Base-by-base conservation (phyloP, 768 basidiomycete species). In the Lyophyllum semitale region DNA sequence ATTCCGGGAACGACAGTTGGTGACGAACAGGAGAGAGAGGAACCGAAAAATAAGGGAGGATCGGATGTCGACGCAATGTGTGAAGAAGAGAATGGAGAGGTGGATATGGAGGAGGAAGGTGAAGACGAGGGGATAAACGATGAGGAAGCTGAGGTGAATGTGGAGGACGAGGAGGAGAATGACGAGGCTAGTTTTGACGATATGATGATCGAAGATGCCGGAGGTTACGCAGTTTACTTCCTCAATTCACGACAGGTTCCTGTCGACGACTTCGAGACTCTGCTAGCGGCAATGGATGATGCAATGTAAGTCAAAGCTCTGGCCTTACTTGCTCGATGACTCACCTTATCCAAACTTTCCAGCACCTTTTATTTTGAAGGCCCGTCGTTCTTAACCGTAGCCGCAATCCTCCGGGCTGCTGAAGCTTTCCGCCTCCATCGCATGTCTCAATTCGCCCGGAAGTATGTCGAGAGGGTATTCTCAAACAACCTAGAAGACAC, bases 361-460 rank as follows among this genome's bases (percentile, higher is more conserved):
- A 60, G 60, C 40, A 71, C 69, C 40, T 62, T 47, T 42, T 62
- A 67, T 30, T 43, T 59, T 32, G 42, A 48, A 3, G 58, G 61
- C 0, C 69, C 69, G 0, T 18, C 22, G 12, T 70, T 77, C 58
- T 58, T 50, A 35, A 53, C 62, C 2, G 52, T 74, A 11, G 64
- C 65, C 8, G 55, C 71, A 3, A 54, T 77, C n/a, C 64, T 73
- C 11, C 69, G 74, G 23, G 72, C 71, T 0, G 63, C 76, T 1
- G 61, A 65, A 12, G 58, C 61, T 0, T 70, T 75, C 46, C 32
- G 56, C 7, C 75, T 73, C 55, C 26, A 49, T 1, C 53, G 55
- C 2, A 66, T 71, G 40, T 44, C 48, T 13, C 53, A 54, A 17
- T 75, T 68, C 47, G 63, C 75, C 6, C 43, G 57, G 9, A 54